Percentiles rank a stretch among this genome's conserved stretches.
These are phyloP conservation scores for Ustilago trichophora DNA, from an alignment of 1,284 basidiomycete genomes.

Conservation along the genomic window DNA sequence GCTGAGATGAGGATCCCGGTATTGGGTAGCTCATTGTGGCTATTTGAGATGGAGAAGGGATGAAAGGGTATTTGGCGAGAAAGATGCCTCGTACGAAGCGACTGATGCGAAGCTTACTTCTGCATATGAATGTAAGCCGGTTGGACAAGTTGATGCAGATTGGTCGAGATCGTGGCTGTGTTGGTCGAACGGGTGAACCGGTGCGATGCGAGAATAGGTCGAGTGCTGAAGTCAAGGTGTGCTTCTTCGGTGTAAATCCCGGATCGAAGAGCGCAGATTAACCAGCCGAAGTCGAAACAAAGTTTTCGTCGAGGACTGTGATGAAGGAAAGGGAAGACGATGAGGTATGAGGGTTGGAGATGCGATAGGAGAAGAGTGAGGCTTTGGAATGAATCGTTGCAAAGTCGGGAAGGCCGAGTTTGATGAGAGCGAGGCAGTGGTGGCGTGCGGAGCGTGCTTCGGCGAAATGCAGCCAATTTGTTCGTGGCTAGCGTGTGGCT, in stretches of 20 bases:
- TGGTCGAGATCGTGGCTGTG: not conserved
- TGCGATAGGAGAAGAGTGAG: too few relatives aligned
- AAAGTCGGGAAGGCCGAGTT: not conserved
- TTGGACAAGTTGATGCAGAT: not conserved
- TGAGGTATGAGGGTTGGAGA: too few relatives aligned
- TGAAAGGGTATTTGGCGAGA: not conserved
- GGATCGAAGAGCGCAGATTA: too few relatives aligned
- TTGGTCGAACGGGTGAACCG: too few relatives aligned
- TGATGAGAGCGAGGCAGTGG: not conserved
- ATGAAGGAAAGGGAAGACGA: too few relatives aligned
- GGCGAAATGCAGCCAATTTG: constrained; percentile 5
- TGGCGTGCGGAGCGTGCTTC: constrained; percentile 6
- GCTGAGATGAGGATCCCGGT: constrained; percentile 43
- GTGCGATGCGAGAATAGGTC: too few relatives aligned
- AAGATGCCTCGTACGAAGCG: not conserved
- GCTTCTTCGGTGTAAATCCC: too few relatives aligned
- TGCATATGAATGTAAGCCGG: constrained; percentile 2
- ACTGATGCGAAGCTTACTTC: not conserved
- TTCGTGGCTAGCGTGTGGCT: too few relatives aligned
- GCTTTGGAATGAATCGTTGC: too few relatives aligned
- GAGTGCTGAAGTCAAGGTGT: too few relatives aligned
- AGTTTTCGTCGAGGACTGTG: too few relatives aligned
- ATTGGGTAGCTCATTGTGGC: constrained; percentile 40
- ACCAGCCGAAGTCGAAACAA: too few relatives aligned
- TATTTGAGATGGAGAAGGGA: not conserved